A percentile compares a stretch with the other conserved stretches of the same genome.
phyloP scores from a whole-genome alignment of 208 protist species.

The Borovskyia barvae region DNA sequence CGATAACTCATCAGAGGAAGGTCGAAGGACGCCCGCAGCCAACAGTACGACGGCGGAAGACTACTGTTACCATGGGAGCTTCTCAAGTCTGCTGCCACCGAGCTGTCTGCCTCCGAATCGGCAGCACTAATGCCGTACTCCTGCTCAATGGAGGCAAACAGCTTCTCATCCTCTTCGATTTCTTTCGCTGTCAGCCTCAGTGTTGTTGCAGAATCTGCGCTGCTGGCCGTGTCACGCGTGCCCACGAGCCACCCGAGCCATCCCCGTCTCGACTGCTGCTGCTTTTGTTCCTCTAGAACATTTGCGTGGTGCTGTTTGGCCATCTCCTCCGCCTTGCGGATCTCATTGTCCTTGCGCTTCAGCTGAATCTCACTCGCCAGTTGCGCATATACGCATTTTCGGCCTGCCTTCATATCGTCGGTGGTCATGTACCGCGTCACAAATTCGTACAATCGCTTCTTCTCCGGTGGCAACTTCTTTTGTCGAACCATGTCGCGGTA shows the following conservation, averaged over 20 bases:
- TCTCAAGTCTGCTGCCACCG: slow-evolving; percentile 10
- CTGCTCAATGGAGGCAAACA: slow-evolving; percentile 51
- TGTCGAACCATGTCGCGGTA: slow-evolving; percentile 76
- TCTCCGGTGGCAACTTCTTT: slow-evolving; percentile 61
- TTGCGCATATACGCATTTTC: slow-evolving; percentile 72
- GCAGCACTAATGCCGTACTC: slow-evolving; percentile 69
- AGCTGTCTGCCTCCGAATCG: slow-evolving; percentile 29
- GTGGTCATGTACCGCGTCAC: slow-evolving; percentile 81
- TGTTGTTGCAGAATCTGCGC: background rate
- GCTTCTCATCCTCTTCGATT: slow-evolving; percentile 46
- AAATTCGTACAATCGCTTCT: slow-evolving; percentile 62
- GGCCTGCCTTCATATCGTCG: slow-evolving; percentile 68
- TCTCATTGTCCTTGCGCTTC: slow-evolving; percentile 67
- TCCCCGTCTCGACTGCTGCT: slow-evolving; percentile 21
- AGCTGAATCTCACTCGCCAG: slow-evolving; percentile 73
- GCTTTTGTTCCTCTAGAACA: slow-evolving; percentile 10
- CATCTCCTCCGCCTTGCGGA: slow-evolving; percentile 44
- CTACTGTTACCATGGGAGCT: background rate
- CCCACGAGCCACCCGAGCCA: slow-evolving; percentile 61
- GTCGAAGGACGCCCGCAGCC: slow-evolving; percentile 57
- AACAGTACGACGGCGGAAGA: slow-evolving; percentile 70
- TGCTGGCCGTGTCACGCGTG: background rate
- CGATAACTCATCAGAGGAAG: slow-evolving; percentile 45
- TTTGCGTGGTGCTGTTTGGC: slow-evolving; percentile 25
- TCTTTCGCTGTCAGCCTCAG: slow-evolving; percentile 19